Percentiles rank a stretch among this genome's conserved stretches.
These are phyloP conservation scores for Eimeria maxima DNA, from an alignment of 169 alveolate genomes.

Conservation along the genomic window DNA sequence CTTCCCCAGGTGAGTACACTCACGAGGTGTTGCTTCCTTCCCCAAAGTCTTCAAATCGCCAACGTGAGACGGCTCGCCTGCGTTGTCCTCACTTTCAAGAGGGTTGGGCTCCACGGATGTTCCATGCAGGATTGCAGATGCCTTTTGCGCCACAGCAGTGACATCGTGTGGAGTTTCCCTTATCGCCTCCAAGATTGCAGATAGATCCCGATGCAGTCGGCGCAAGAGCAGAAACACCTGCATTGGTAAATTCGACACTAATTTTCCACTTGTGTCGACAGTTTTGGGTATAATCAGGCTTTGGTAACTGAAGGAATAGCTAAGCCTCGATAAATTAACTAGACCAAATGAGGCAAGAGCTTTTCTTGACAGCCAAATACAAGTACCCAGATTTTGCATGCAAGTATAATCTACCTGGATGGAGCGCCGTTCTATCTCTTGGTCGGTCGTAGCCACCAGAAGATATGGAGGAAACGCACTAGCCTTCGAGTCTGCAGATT, in stretches of 20 bases:
- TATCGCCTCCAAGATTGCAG: conserved; percentile 6
- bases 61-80: background rate
- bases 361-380: background rate
- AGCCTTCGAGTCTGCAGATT: background rate
- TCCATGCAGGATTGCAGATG: conserved; percentile 29
- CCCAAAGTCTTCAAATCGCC: conserved; percentile 2
- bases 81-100: conserved; percentile 58
- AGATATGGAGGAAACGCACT: conserved; percentile 50
- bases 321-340: background rate
- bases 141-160: conserved; percentile 45
- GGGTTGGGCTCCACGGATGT: conserved; percentile 65
- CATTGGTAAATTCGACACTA: background rate
- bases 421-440: conserved; percentile 68
- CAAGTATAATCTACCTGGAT: conserved; percentile 43
- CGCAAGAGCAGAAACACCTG: conserved; percentile 61
- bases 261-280: background rate
- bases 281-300: background rate
- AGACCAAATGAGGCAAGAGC: background rate
- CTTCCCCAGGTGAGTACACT: background rate
- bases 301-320: background rate
- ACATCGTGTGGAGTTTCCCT: background rate
- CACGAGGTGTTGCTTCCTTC: conserved; percentile 2
- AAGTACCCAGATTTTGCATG: background rate
- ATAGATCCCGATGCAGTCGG: conserved; percentile 64
- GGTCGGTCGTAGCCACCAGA: conserved; percentile 68